Percentiles rank a stretch among this genome's conserved stretches.
phyloP scores from a whole-genome alignment of 192 early-diverging fungal species.

The Podila verticillata region DNA sequence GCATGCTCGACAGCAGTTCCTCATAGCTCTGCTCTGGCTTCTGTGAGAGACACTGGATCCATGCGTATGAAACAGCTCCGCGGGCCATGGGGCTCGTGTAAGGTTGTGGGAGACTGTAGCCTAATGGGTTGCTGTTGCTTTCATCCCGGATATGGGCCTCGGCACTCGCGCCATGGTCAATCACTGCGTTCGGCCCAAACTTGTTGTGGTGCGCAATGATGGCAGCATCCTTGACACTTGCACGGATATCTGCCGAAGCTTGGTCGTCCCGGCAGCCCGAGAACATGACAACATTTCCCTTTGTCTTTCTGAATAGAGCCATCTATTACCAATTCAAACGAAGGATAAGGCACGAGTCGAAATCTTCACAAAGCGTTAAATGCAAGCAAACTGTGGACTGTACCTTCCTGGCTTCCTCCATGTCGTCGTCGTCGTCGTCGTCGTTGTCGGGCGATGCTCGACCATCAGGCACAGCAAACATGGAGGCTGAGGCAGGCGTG shows the following conservation, averaged over 20 bases:
- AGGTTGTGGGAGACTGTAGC: slow-evolving; percentile 51
- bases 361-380: too few species aligned
- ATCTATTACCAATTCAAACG: slow-evolving; percentile 7
- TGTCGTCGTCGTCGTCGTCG: slow-evolving; percentile 1
- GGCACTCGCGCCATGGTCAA: background rate
- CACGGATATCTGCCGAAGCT: slow-evolving; percentile 74
- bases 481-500: too few species aligned
- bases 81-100: slow-evolving; percentile 41
- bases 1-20: slow-evolving; percentile 44
- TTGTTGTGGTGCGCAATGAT: slow-evolving; percentile 68
- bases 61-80: slow-evolving; percentile 43
- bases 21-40: slow-evolving; percentile 41
- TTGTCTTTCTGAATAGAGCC: slow-evolving; percentile 45
- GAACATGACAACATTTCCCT: slow-evolving; percentile 77
- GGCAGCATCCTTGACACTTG: slow-evolving; percentile 68
- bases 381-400: too few species aligned
- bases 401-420: slow-evolving; percentile 1
- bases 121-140: slow-evolving; percentile 18
- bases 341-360: background rate
- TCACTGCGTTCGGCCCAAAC: background rate
- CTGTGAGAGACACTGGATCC: slow-evolving; percentile 44
- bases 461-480: too few species aligned
- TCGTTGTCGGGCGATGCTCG: background rate
- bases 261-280: slow-evolving; percentile 76
- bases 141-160: slow-evolving; percentile 1